These are phyloP conservation scores for Maudiozyma saulgeensis DNA, from an alignment of 805 yeast genomes.

Conservation along the genomic window DNA sequence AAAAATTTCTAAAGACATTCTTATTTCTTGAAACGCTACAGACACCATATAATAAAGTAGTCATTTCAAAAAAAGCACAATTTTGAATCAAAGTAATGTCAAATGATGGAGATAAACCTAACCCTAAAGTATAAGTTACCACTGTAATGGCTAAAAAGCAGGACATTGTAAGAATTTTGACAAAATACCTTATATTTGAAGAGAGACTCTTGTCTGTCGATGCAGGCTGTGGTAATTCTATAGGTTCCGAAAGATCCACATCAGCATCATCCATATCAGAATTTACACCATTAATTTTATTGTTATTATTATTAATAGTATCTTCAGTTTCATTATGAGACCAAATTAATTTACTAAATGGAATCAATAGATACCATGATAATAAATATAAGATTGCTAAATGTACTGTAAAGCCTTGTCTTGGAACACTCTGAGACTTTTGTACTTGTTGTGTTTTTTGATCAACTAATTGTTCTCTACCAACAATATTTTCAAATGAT, in stretches of 20 bases:
- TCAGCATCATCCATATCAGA: not conserved
- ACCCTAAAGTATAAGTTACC: constrained; percentile 16
- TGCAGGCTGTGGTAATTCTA: not conserved
- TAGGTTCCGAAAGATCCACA: not conserved
- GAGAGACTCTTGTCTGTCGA: not conserved
- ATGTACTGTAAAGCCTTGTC: constrained; percentile 6
- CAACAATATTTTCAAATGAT: constrained; percentile 16
- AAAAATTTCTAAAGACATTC: constrained; percentile 20
- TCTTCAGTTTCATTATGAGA: constrained; percentile 4
- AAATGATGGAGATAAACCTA: constrained; percentile 25
- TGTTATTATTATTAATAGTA: not conserved
- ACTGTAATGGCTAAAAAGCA: constrained; percentile 12
- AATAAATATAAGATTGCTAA: constrained; percentile 19
- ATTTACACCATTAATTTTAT: too few relatives aligned
- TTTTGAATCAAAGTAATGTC: constrained; percentile 27
- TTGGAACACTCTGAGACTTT: not conserved
- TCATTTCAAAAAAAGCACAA: constrained; percentile 27
- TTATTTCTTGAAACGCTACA: constrained; percentile 20
- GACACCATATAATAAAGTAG: constrained; percentile 25
- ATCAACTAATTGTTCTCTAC: not conserved
- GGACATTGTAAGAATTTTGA: constrained; percentile 15
- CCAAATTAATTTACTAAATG: constrained; percentile 12
- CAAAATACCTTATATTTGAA: constrained; percentile 2
- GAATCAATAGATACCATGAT: constrained; percentile 19
- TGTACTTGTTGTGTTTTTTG: constrained; percentile 5